Evolutionary conservation across 306 rosid species (phyloP).

Genomic region (Trifolium dubium): DNA sequence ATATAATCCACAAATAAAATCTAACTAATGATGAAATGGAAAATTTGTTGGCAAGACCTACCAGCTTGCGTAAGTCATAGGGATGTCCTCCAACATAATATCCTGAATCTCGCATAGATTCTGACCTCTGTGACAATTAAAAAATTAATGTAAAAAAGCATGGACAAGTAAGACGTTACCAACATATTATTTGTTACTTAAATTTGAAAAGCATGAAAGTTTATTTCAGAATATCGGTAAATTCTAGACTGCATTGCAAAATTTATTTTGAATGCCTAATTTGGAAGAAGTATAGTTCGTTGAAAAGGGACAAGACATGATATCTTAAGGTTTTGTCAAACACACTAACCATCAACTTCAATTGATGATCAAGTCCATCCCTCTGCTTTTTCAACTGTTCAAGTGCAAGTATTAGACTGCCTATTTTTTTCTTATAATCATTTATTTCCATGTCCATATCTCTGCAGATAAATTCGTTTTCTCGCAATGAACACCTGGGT

Average conservation of each 20-base stretch:
- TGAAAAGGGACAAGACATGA: background rate
- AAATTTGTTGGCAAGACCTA: constrained; percentile 41
- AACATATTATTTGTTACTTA: constrained; percentile 1
- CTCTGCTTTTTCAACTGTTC: constrained; percentile 75
- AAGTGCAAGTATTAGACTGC: constrained; percentile 60
- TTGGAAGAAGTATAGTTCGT: background rate
- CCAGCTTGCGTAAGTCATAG: constrained; percentile 85
- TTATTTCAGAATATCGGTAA: background rate
- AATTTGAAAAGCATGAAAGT: constrained; percentile 26
- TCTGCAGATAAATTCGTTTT: constrained; percentile 68
- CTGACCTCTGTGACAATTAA: constrained; percentile 55
- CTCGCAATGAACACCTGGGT: constrained; percentile 75
- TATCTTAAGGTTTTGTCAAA: constrained; percentile 27
- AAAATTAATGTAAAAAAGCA: constrained; percentile 6
- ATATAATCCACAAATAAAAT: constrained; percentile 3
- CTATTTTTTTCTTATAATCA: constrained; percentile 82
- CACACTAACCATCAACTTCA: constrained; percentile 58
- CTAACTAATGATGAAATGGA: background rate
- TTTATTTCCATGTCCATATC: constrained; percentile 80
- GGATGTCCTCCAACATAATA: constrained; percentile 59
- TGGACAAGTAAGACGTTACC: background rate
- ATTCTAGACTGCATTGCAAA: background rate
- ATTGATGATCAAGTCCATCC: constrained; percentile 73
- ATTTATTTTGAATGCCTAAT: constrained; percentile 8
- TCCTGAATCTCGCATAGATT: constrained; percentile 37